Percentiles rank a stretch among this genome's conserved stretches.
Conservation (phyloP, 2,329 filamentous ascomycete species). For the Endocalyx cinctus region DNA sequence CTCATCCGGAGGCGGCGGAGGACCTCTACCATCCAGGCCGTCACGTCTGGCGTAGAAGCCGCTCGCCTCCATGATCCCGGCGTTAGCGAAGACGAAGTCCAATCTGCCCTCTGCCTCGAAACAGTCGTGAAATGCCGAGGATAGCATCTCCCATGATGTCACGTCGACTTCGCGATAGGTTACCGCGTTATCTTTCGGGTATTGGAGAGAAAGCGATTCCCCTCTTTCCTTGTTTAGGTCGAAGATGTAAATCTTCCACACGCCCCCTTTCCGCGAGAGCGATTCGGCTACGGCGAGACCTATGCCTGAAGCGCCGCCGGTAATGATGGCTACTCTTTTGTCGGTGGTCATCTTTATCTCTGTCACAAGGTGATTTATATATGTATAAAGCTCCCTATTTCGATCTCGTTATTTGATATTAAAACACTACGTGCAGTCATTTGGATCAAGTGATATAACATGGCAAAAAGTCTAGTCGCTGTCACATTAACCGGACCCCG, state of each 20-base stretch:
- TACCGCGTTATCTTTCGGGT: neutral
- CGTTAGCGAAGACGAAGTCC: conserved; percentile 21
- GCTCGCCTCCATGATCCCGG: conserved; percentile 17
- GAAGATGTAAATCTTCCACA: conserved; percentile 19
- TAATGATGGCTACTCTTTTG: conserved; percentile 18
- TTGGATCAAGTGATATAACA: too few relatives aligned
- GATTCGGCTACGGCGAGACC: conserved; percentile 19
- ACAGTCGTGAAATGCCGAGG: conserved; percentile 13
- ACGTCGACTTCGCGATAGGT: conserved; percentile 14
- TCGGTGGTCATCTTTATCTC: too few relatives aligned
- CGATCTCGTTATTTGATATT: too few relatives aligned
- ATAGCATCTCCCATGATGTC: conserved; percentile 13
- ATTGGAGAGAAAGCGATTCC: neutral
- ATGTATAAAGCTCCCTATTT: too few relatives aligned
- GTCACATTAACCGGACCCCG: too few relatives aligned
- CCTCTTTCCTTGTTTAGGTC: conserved; percentile 9
- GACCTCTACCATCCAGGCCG: conserved; percentile 3
- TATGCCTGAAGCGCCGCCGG: conserved; percentile 20
- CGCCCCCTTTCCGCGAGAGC: conserved; percentile 13
- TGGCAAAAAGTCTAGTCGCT: too few relatives aligned
- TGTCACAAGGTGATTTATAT: too few relatives aligned
- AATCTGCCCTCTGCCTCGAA: conserved; percentile 12
- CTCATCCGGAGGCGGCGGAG: conserved; percentile 21
- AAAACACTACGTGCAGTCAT: too few relatives aligned
- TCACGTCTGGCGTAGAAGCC: conserved; percentile 18